A percentile compares a stretch with the other conserved stretches of the same genome.
Evolutionary conservation across 2,329 filamentous ascomycete genomes (phyloP).

Genomic region (Phialocephala sp.): DNA sequence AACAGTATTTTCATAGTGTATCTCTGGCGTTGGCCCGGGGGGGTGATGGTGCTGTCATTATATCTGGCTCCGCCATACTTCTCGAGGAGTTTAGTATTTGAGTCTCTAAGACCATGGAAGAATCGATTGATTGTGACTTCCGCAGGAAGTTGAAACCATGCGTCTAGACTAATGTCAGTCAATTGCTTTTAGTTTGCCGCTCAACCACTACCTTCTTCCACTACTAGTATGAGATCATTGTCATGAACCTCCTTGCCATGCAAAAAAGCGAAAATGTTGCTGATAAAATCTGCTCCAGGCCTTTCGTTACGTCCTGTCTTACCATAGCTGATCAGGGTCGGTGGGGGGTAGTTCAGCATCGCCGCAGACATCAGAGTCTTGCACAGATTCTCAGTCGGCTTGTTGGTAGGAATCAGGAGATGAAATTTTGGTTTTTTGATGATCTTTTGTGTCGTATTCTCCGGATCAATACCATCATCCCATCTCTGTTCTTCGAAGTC

Average conservation of each 20-base stretch:
- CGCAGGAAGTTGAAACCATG: conserved; percentile 62
- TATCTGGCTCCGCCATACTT: conserved; percentile 29
- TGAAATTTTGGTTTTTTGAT: conserved; percentile 51
- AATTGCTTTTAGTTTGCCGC: too few relatives aligned
- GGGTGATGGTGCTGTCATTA: background rate
- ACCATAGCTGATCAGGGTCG: conserved; percentile 55
- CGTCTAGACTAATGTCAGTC: conserved; percentile 40
- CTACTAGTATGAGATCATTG: conserved; percentile 59
- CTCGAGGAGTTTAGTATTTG: conserved; percentile 50
- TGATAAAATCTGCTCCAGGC: conserved; percentile 22
- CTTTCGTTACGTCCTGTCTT: conserved; percentile 17
- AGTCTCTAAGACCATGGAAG: conserved; percentile 51
- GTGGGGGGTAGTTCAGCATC: conserved; percentile 63
- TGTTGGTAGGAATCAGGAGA: conserved; percentile 58
- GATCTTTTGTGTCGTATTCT: conserved; percentile 17
- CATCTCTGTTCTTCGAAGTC: conserved; percentile 22
- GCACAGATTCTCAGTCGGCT: conserved; percentile 54
- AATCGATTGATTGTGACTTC: conserved; percentile 62
- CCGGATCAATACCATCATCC: conserved; percentile 23
- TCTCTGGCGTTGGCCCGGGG: conserved; percentile 38
- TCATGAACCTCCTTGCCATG: conserved; percentile 54
- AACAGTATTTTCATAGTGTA: conserved; percentile 61
- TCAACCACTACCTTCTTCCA: conserved; percentile 48
- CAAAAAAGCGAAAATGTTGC: conserved; percentile 48
- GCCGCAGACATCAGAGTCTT: conserved; percentile 61